A percentile compares a stretch with the other conserved stretches of the same genome.
Evolutionary conservation across 768 basidiomycete species (phyloP).

Genomic region (Leucosporidium scottii): DNA sequence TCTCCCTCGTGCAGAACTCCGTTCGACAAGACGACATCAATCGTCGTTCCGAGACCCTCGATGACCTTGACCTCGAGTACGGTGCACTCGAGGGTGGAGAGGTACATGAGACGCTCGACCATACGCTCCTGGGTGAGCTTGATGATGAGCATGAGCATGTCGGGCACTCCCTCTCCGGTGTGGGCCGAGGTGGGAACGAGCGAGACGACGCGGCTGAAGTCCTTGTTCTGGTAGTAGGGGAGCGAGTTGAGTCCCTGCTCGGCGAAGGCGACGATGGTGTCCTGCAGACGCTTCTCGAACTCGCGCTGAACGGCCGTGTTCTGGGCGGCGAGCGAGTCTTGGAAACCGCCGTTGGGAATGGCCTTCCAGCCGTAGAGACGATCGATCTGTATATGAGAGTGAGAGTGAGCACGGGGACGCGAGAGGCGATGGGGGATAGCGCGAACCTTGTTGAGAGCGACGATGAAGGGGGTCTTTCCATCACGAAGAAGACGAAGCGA

Average conservation of each 20-base stretch:
- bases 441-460: slow-evolving; percentile 87
- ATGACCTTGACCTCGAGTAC: slow-evolving; percentile 98
- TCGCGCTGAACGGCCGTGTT: slow-evolving; percentile 70
- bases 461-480: slow-evolving; percentile 95
- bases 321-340: slow-evolving; percentile 80
- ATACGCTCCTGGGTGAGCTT: slow-evolving; percentile 96
- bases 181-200: slow-evolving; percentile 96
- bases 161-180: slow-evolving; percentile 95
- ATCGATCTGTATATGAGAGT: slow-evolving; percentile 62
- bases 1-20: slow-evolving; percentile 87
- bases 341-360: slow-evolving; percentile 86
- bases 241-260: slow-evolving; percentile 93
- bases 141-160: slow-evolving; percentile 98
- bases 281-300: slow-evolving; percentile 77
- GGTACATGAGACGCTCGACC: slow-evolving; percentile 96
- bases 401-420: background rate
- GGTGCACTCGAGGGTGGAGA: slow-evolving; percentile 93
- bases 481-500: slow-evolving; percentile 85
- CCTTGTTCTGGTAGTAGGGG: slow-evolving; percentile 97
- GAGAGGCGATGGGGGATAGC: background rate
- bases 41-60: slow-evolving; percentile 94
- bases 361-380: slow-evolving; percentile 92
- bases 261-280: slow-evolving; percentile 88
- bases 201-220: slow-evolving; percentile 84
- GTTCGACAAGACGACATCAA: slow-evolving; percentile 92